A percentile compares a stretch with the other conserved stretches of the same genome.
Conservation (phyloP, 2,329 filamentous ascomycete species). For the Westerdykella sp. region DNA sequence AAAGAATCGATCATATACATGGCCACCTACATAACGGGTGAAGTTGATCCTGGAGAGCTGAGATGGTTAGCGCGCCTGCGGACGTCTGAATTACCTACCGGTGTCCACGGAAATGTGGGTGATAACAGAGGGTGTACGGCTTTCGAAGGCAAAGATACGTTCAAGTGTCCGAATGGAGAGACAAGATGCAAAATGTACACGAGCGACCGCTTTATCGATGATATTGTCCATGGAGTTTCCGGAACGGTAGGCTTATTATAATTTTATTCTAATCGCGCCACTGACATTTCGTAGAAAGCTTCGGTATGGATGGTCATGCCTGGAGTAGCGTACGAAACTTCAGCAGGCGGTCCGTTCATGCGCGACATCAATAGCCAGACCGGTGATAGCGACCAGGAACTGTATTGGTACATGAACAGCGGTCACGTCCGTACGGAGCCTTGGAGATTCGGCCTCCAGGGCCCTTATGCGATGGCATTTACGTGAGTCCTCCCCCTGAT, state of each 20-base stretch:
- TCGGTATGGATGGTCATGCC: constrained; percentile 21
- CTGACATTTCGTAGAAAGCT: constrained; percentile 9
- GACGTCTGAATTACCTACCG: constrained; percentile 13
- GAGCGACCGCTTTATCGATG: constrained; percentile 18
- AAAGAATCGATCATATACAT: constrained; percentile 18
- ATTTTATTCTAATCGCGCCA: background rate
- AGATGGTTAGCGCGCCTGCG: constrained; percentile 3
- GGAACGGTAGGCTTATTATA: constrained; percentile 9
- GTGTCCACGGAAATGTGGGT: constrained; percentile 18
- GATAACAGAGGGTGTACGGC: constrained; percentile 15
- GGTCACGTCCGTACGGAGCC: constrained; percentile 19
- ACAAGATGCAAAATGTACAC: constrained; percentile 22
- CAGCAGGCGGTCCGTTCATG: constrained; percentile 20
- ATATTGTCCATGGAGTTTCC: constrained; percentile 18
- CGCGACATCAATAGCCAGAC: constrained; percentile 21
- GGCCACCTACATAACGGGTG: constrained; percentile 18
- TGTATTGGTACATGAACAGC: constrained; percentile 23
- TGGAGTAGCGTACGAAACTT: constrained; percentile 17
- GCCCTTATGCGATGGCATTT: constrained; percentile 19
- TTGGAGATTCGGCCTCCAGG: constrained; percentile 17
- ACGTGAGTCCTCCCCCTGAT: background rate
- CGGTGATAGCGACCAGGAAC: constrained; percentile 13
- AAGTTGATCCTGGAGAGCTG: constrained; percentile 21
- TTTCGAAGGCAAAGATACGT: constrained; percentile 21
- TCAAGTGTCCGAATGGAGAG: constrained; percentile 15